Base-by-base conservation (phyloP, 768 basidiomycete genomes). In the Crucibulum laeve region DNA sequence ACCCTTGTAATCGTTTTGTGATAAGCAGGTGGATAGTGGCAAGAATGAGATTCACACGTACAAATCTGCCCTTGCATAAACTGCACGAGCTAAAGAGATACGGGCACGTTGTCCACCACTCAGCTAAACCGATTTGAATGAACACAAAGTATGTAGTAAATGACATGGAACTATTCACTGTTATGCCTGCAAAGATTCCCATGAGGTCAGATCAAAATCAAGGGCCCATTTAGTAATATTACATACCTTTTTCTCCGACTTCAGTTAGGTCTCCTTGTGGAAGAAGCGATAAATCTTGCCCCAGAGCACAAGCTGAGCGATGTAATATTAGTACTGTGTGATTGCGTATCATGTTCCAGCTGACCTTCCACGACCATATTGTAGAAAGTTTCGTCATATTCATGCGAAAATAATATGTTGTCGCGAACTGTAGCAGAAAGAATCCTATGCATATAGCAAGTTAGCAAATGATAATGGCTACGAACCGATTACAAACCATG, bases 61-160 rank as follows among this genome's bases (percentile, higher is more conserved):
- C 78, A 96, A 60, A 60, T 98, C 94, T 1, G 93, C 91, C 35
- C 93, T 77, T 3, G 91, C 83, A 62, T 97, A 97, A 0, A 95
- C 87, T 2, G 90, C 91, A 23, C 93, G 72, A 4, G 95, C 95
- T 6, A 96, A 69, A 11, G 86, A 78, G 5, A 94, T 74, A 22
- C 91, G 80, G 40, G 91, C 88, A 13, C 87, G 79, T 58, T 93
- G 88, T 0, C 91, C 91, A 26, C 91, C 90, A 51, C 84, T 87
- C 46, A 90, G 59, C 82, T 87, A 43, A 17, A 34, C 26, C 40
- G 25, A 30, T 30, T 8, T 44, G 26, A 32, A 46, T 14, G 15
- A 3, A 32, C 26, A 24, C 2, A 40, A 2, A 3, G 28, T 10
- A 1, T 8, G 23, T 40, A 14, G 8, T 11, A 15, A 13, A 14